A percentile compares a stretch with the other conserved stretches of the same genome.
phyloP scores from a whole-genome alignment of 192 early-diverging fungal species.

The Podila minutissima region DNA sequence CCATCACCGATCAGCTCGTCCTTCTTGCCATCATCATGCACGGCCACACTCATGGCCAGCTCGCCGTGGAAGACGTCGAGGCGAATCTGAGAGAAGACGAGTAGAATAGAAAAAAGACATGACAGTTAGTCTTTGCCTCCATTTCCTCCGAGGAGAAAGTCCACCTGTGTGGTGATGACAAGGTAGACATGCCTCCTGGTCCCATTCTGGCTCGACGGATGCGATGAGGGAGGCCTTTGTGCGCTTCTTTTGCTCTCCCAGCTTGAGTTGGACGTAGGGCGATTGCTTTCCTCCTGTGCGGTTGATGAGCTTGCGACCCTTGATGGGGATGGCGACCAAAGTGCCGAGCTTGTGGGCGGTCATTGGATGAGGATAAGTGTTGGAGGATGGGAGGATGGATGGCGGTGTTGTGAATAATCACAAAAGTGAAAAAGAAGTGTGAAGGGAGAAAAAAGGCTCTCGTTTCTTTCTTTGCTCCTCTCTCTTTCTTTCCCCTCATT shows the following conservation, averaged over 20 bases:
- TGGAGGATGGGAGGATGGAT: not conserved
- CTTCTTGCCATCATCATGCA: slow-evolving; percentile 62
- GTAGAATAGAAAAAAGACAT: not conserved
- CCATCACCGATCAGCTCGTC: slow-evolving; percentile 60
- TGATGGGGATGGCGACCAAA: slow-evolving; percentile 50
- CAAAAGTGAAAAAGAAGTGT: not conserved
- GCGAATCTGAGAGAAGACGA: slow-evolving; percentile 42
- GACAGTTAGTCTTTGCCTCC: not conserved
- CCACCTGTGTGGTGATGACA: not conserved
- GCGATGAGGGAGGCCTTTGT: slow-evolving; percentile 41
- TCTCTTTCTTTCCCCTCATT: not conserved
- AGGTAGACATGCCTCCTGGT: slow-evolving; percentile 45
- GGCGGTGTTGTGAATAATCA: not conserved
- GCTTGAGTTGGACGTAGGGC: slow-evolving; percentile 46
- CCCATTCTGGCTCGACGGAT: slow-evolving; percentile 46
- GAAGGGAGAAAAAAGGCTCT: not conserved
- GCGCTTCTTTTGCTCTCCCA: slow-evolving; percentile 45
- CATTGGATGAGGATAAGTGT: not conserved
- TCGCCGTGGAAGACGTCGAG: slow-evolving; percentile 57
- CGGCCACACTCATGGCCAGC: slow-evolving; percentile 51
- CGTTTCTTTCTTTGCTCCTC: not conserved
- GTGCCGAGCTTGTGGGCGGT: slow-evolving; percentile 28
- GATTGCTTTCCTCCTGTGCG: slow-evolving; percentile 44
- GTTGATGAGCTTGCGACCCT: slow-evolving; percentile 43
- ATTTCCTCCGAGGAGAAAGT: not conserved